Percentiles rank a stretch among this genome's conserved stretches.
phyloP scores from a whole-genome alignment of 108 stramenopile species.

The Cyclostephanos tholiformis region DNA sequence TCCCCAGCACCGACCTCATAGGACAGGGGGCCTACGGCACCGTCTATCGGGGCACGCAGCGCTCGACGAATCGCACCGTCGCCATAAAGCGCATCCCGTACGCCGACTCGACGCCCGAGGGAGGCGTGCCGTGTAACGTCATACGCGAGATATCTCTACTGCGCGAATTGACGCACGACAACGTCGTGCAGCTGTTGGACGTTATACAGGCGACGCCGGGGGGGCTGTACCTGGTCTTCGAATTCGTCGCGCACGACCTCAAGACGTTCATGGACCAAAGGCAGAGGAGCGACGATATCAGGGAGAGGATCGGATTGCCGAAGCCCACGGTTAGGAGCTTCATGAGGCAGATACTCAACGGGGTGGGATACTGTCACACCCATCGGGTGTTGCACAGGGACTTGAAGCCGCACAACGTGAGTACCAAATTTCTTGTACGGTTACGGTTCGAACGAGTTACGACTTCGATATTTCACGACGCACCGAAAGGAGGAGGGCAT shows the following conservation, averaged over 20 bases:
- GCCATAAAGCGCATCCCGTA: conserved; percentile 92
- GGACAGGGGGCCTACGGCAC: conserved; percentile 99
- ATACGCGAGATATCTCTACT: conserved; percentile 90
- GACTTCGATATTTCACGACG: too few relatives aligned
- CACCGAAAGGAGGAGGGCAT: too few relatives aligned
- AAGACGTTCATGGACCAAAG: conserved; percentile 85
- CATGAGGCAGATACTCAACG: conserved; percentile 81
- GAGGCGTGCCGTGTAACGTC: conserved; percentile 89
- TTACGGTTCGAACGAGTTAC: not conserved
- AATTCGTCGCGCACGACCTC: conserved; percentile 83
- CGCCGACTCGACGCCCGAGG: conserved; percentile 84
- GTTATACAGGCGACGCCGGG: conserved; percentile 81
- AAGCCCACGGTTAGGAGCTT: conserved; percentile 68
- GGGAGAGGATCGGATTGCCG: conserved; percentile 75
- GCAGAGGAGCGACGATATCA: conserved; percentile 72
- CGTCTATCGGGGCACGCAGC: conserved; percentile 95
- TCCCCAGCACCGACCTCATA: conserved; percentile 87
- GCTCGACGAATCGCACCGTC: conserved; percentile 73
- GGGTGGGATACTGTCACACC: conserved; percentile 90
- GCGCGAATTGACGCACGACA: conserved; percentile 83
- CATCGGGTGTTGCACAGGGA: conserved; percentile 90
- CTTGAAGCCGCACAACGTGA: conserved; percentile 91
- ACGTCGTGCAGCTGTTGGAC: conserved; percentile 80
- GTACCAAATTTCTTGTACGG: conserved; percentile 10
- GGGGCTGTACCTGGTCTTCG: conserved; percentile 88